Evolutionary conservation across 169 alveolate species (phyloP).

Genomic region (Plasmodium knowlesi): DNA sequence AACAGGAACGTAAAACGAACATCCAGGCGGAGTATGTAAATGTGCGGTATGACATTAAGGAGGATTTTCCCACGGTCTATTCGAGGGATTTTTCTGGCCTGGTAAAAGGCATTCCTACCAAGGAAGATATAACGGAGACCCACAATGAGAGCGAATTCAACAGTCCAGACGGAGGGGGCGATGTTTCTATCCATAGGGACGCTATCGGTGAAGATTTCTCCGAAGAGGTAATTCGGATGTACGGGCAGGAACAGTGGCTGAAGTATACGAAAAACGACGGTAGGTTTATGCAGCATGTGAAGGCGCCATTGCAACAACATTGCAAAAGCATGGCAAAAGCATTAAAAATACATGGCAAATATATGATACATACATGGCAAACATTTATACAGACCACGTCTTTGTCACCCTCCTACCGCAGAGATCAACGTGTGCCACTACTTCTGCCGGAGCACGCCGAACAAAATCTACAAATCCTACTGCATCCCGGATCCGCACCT

Average conservation of each 20-base stretch:
- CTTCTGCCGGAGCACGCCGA: conserved; percentile 46
- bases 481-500: conserved; percentile 1
- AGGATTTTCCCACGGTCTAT: neutral
- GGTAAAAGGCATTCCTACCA: neutral
- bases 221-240: conserved; percentile 13
- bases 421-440: conserved; percentile 49
- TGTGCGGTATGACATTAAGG: conserved; percentile 17
- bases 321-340: neutral
- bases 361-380: neutral
- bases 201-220: conserved; percentile 1
- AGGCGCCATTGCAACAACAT: neutral
- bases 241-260: conserved; percentile 20
- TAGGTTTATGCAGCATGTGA: neutral
- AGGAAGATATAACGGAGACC: neutral
- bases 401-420: neutral
- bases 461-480: conserved; percentile 42
- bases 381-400: neutral
- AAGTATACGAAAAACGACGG: conserved; percentile 62
- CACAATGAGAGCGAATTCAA: neutral
- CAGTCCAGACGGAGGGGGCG: neutral
- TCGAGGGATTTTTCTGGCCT: neutral
- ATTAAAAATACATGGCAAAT: neutral
- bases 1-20: neutral
- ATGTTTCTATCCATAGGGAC: neutral
- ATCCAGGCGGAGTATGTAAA: conserved; percentile 46